Percentiles rank a stretch among this genome's conserved stretches.
phyloP scores from a whole-genome alignment of 305 asterid species.

The Fraxinus nigra region DNA sequence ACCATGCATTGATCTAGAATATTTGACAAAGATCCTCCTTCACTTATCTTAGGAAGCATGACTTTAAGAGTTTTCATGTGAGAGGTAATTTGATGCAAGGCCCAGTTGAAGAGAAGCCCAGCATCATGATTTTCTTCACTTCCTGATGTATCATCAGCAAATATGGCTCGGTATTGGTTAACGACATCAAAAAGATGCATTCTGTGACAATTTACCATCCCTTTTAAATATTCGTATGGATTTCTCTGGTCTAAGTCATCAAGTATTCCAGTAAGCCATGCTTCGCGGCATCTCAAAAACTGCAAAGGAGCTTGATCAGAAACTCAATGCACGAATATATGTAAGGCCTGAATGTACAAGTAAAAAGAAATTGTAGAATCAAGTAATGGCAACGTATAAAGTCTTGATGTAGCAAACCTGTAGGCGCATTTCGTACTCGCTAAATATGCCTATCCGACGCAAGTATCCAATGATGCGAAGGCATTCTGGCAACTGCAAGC shows the following conservation, averaged over 20 bases:
- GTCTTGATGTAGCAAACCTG: slow-evolving; percentile 47
- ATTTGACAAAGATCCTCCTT: slow-evolving; percentile 85
- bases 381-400: neutral
- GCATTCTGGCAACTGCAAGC: slow-evolving; percentile 81
- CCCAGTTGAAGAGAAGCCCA: slow-evolving; percentile 92
- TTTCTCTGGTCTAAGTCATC: slow-evolving; percentile 88
- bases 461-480: slow-evolving; percentile 86
- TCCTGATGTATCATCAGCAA: slow-evolving; percentile 83
- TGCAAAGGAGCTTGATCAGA: slow-evolving; percentile 40
- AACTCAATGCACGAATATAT: neutral
- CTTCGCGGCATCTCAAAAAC: slow-evolving; percentile 90
- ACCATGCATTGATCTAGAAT: slow-evolving; percentile 93
- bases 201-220: slow-evolving; percentile 79
- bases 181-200: slow-evolving; percentile 87
- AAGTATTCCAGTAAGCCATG: slow-evolving; percentile 82
- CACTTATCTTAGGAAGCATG: slow-evolving; percentile 88
- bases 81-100: slow-evolving; percentile 78
- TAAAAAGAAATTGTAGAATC: slow-evolving; percentile 15
- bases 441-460: slow-evolving; percentile 82
- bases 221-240: slow-evolving; percentile 84
- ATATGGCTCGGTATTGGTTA: slow-evolving; percentile 91
- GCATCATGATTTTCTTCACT: slow-evolving; percentile 92
- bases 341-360: slow-evolving; percentile 2
- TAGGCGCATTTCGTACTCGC: slow-evolving; percentile 85
- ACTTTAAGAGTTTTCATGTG: slow-evolving; percentile 71